A percentile compares a stretch with the other conserved stretches of the same genome.
These are phyloP conservation scores for Hypoxylon fragiforme DNA, from an alignment of 495 filamentous ascomycete species.

Conservation along the genomic window DNA sequence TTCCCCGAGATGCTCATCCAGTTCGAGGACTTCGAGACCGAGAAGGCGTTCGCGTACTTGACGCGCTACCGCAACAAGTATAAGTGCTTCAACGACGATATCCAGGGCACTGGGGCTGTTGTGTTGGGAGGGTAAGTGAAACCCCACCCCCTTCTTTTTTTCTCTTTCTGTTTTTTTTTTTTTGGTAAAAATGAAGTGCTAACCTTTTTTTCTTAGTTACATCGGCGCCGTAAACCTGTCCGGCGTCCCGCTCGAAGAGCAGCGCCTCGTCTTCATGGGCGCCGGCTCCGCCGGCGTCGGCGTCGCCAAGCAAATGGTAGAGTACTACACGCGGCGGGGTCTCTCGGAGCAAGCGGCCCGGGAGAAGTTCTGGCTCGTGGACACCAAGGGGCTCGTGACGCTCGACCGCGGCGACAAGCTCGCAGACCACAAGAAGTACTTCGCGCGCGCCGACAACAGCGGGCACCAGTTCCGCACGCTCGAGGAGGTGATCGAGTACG, in stretches of 20 bases:
- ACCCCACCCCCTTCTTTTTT: too few species aligned
- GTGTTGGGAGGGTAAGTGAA: constrained; percentile 74
- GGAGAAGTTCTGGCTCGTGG: constrained; percentile 95
- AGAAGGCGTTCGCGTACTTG: constrained; percentile 86
- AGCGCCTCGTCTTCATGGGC: constrained; percentile 93
- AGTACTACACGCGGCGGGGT: constrained; percentile 91
- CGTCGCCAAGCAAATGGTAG: constrained; percentile 94
- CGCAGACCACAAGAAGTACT: constrained; percentile 97
- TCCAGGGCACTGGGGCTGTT: constrained; percentile 96
- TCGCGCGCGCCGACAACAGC: constrained; percentile 89
- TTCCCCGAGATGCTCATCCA: constrained; percentile 95
- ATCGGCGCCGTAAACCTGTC: constrained; percentile 93
- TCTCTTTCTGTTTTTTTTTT: neutral
- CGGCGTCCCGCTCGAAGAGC: constrained; percentile 81
- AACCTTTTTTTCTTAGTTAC: too few species aligned
- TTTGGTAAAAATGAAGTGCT: too few species aligned
- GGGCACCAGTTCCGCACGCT: constrained; percentile 88
- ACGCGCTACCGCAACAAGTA: constrained; percentile 84
- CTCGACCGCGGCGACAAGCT: constrained; percentile 91
- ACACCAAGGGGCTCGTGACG: constrained; percentile 94
- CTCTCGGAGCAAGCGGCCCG: constrained; percentile 89
- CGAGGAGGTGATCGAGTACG: constrained; percentile 88
- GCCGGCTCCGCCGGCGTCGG: constrained; percentile 94
- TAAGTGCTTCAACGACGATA: constrained; percentile 98
- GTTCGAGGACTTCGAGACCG: constrained; percentile 98